These are phyloP conservation scores for Noccaea caerulescens DNA, from an alignment of 345 rosid genomes.

Conservation along the genomic window DNA sequence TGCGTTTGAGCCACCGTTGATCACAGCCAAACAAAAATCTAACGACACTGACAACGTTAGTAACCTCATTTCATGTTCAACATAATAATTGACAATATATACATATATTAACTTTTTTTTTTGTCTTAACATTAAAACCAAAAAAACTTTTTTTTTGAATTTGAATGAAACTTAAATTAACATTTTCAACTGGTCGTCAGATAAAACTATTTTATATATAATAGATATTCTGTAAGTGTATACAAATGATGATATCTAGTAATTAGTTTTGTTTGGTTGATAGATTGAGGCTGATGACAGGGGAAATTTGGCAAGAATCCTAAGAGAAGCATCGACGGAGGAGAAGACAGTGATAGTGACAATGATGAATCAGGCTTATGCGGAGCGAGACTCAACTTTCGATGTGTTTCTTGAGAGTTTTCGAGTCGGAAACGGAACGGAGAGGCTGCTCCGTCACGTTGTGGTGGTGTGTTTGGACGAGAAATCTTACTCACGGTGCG, in stretches of 20 bases:
- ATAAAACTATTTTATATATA: not conserved
- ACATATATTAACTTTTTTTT: no score
- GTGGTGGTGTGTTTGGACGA: conserved; percentile 55
- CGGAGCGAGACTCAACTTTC: conserved; percentile 51
- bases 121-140: no score
- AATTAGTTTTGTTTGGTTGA: not conserved
- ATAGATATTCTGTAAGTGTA: not conserved
- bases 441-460: conserved; percentile 49
- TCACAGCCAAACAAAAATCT: conserved; percentile 1
- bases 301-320: conserved; percentile 16
- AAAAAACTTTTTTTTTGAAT: not conserved
- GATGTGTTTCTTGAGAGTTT: conserved; percentile 64
- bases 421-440: conserved; percentile 46
- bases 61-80: not conserved
- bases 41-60: conserved; percentile 18
- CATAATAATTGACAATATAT: not conserved
- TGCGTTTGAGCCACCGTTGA: conserved; percentile 7
- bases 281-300: conserved; percentile 16
- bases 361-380: conserved; percentile 62
- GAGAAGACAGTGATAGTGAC: conserved; percentile 62
- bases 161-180: not conserved
- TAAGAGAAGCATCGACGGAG: conserved; percentile 27
- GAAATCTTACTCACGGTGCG: conserved; percentile 53
- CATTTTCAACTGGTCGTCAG: not conserved
- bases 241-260: not conserved